phyloP scores from a whole-genome alignment of 345 rosid genomes.

The Mercurialis annua region DNA sequence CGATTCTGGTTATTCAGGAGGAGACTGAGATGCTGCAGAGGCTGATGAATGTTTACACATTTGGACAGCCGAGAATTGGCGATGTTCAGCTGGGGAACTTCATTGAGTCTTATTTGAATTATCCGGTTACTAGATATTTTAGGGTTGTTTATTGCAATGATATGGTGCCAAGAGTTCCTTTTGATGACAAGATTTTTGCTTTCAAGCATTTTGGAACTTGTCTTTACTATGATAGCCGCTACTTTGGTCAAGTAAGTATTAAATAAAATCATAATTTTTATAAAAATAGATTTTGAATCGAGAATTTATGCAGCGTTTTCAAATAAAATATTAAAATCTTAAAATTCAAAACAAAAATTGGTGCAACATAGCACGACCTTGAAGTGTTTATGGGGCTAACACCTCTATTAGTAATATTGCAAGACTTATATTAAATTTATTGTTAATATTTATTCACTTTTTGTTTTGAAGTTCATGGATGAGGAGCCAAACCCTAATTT shows the following conservation, averaged over 20 bases:
- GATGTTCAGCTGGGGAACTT: conserved; percentile 50
- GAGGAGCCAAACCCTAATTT: conserved; percentile 73
- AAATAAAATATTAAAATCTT: no score
- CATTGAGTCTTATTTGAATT: conserved; percentile 56
- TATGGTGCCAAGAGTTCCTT: conserved; percentile 75
- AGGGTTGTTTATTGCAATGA: conserved; percentile 81
- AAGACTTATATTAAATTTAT: no score
- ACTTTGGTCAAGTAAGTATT: conserved; percentile 49
- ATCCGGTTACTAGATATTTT: conserved; percentile 53
- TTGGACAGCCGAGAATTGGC: conserved; percentile 85
- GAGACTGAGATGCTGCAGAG: conserved; percentile 58
- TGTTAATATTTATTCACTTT: no score
- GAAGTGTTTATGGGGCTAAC: no score
- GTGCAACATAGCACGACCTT: no score
- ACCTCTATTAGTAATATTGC: no score
- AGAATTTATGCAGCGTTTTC: no score
- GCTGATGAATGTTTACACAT: conserved; percentile 65
- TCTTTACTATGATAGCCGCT: conserved; percentile 67
- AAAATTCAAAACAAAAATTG: no score
- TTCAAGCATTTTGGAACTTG: conserved; percentile 80
- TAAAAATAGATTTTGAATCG: no score
- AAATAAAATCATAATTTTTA: no score
- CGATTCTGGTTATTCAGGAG: conserved; percentile 52
- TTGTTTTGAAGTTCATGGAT: conserved; percentile 44
- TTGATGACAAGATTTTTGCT: conserved; percentile 63